These are phyloP conservation scores for Ceratobasidium sp. DNA, from an alignment of 1,284 basidiomycete species.

Conservation along the genomic window DNA sequence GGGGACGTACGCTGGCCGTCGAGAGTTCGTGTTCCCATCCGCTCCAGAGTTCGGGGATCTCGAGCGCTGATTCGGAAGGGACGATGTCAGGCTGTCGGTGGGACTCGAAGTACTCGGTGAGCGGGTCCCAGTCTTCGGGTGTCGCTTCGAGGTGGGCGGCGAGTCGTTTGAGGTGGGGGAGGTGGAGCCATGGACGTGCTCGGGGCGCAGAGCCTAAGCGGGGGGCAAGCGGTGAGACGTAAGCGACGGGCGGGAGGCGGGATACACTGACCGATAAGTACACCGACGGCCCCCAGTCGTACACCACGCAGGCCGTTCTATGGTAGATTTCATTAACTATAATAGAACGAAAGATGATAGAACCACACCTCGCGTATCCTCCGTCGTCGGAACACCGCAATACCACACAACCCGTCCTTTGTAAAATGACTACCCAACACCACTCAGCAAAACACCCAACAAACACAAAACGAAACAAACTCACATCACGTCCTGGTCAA, in stretches of 20 bases:
- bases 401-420: constrained; percentile 43
- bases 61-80: constrained; percentile 32
- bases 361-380: constrained; percentile 36
- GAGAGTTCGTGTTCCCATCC: constrained; percentile 52
- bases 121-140: constrained; percentile 66
- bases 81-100: constrained; percentile 54
- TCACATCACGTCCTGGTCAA: constrained; percentile 81
- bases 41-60: constrained; percentile 46
- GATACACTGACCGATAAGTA: constrained; percentile 63
- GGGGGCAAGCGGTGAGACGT: not conserved
- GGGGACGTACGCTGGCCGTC: constrained; percentile 38
- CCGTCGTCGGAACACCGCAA: constrained; percentile 42
- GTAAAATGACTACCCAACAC: constrained; percentile 32
- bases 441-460: not conserved
- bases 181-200: constrained; percentile 78
- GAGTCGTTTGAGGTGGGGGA: constrained; percentile 71
- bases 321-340: constrained; percentile 7
- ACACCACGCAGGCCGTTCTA: constrained; percentile 79
- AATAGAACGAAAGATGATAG: not conserved
- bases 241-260: constrained; percentile 1
- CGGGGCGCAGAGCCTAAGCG: constrained; percentile 65
- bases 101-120: constrained; percentile 73
- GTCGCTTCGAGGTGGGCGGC: constrained; percentile 68
- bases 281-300: constrained; percentile 79
- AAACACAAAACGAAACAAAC: constrained; percentile 53